phyloP scores from a whole-genome alignment of 2,329 filamentous ascomycete species.

The Coleophoma crateriformis region DNA sequence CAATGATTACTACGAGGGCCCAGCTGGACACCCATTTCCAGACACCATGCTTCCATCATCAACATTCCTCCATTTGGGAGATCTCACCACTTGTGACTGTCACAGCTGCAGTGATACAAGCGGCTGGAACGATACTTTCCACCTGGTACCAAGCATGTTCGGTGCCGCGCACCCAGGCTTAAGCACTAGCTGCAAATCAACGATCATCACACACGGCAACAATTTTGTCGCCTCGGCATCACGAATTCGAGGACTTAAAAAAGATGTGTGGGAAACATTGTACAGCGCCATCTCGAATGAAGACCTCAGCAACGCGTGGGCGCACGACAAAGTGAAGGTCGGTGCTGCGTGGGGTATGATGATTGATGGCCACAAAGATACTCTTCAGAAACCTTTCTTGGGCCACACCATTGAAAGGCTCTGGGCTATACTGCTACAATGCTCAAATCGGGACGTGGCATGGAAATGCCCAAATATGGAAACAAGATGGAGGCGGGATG shows the following conservation, averaged over 20 bases:
- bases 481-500: background rate
- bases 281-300: slow-evolving; percentile 18
- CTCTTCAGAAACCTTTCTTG: slow-evolving; percentile 24
- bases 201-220: slow-evolving; percentile 38
- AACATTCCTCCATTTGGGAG: slow-evolving; percentile 38
- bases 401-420: slow-evolving; percentile 28
- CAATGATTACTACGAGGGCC: slow-evolving; percentile 13
- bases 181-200: slow-evolving; percentile 19
- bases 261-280: slow-evolving; percentile 20
- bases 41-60: slow-evolving; percentile 34
- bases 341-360: slow-evolving; percentile 9
- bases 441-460: background rate
- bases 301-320: slow-evolving; percentile 18
- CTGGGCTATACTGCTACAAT: background rate
- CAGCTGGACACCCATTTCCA: slow-evolving; percentile 28
- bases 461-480: background rate
- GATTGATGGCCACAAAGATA: slow-evolving; percentile 16
- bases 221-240: slow-evolving; percentile 39
- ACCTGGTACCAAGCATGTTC: slow-evolving; percentile 31
- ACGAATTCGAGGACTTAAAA: slow-evolving; percentile 30
- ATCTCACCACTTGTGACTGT: slow-evolving; percentile 31
- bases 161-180: slow-evolving; percentile 17
- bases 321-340: slow-evolving; percentile 19
- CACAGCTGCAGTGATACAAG: slow-evolving; percentile 32
- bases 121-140: slow-evolving; percentile 32